Conservation (phyloP, 2,329 filamentous ascomycete species). For the Ascochyta rabiei region DNA sequence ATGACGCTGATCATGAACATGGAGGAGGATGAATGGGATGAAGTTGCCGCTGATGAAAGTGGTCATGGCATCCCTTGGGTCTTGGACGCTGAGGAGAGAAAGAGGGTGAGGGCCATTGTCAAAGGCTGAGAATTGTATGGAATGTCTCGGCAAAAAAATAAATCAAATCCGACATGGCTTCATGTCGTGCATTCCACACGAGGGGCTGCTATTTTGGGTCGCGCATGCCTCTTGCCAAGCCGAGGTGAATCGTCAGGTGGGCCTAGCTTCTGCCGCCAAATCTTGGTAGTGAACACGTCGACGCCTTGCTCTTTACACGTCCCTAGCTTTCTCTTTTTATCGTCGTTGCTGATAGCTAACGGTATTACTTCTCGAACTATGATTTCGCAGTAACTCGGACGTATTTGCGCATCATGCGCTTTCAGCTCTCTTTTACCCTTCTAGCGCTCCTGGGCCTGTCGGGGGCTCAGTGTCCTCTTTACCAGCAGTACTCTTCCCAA, state of each 20-base stretch:
- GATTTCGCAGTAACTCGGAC: constrained; percentile 1
- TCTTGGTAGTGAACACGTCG: background rate
- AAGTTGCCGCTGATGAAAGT: constrained; percentile 60
- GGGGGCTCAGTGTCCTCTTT: constrained; percentile 51
- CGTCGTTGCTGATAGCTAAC: background rate
- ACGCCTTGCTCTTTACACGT: background rate
- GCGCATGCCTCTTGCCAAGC: background rate
- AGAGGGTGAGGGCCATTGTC: constrained; percentile 73
- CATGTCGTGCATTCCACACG: constrained; percentile 4
- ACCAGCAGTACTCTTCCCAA: constrained; percentile 48
- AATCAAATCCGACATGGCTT: constrained; percentile 13
- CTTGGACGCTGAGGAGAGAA: constrained; percentile 74
- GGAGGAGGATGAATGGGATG: constrained; percentile 96
- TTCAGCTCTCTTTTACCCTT: constrained; percentile 7
- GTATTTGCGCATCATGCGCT: constrained; percentile 11
- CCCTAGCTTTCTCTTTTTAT: background rate
- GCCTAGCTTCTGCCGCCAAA: background rate
- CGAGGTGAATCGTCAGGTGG: constrained; percentile 1
- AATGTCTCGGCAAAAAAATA: constrained; percentile 29
- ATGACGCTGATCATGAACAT: constrained; percentile 88
- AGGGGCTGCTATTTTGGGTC: constrained; percentile 2
- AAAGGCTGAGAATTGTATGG: constrained; percentile 25
- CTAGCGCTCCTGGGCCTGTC: constrained; percentile 22
- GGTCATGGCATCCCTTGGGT: constrained; percentile 72
- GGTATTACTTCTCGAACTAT: background rate